Conservation (phyloP, 495 filamentous ascomycete species). For the Neurospora pannonica region DNA sequence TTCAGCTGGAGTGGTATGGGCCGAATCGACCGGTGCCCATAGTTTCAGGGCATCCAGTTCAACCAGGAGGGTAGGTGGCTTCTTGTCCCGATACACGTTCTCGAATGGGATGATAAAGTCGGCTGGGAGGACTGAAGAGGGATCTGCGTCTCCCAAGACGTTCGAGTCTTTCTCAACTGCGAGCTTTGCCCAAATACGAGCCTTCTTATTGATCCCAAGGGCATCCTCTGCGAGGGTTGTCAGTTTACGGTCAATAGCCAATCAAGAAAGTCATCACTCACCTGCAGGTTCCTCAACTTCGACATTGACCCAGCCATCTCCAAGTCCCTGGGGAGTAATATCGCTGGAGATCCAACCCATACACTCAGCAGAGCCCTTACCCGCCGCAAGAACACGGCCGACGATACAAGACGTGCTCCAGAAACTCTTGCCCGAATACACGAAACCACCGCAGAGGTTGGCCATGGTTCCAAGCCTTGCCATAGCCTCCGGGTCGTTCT, state of each 20-base stretch:
- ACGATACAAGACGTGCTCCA: conserved; percentile 77
- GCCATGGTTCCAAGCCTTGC: conserved; percentile 54
- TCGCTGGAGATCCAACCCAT: conserved; percentile 69
- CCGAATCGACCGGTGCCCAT: conserved; percentile 23
- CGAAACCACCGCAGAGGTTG: conserved; percentile 72
- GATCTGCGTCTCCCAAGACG: conserved; percentile 42
- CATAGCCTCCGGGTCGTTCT: conserved; percentile 62
- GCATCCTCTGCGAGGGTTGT: conserved; percentile 27
- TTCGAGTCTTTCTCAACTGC: conserved; percentile 41
- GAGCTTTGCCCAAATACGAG: conserved; percentile 37
- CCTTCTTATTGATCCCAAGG: conserved; percentile 32
- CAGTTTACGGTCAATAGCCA: not conserved
- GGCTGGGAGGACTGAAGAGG: conserved; percentile 39
- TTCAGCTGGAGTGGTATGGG: conserved; percentile 24
- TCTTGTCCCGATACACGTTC: conserved; percentile 34
- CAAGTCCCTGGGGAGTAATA: conserved; percentile 39
- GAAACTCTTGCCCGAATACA: conserved; percentile 60
- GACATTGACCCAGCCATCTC: conserved; percentile 59
- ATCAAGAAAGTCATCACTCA: conserved; percentile 14
- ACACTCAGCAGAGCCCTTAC: conserved; percentile 57
- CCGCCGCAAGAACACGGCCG: conserved; percentile 61
- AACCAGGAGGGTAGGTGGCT: conserved; percentile 28
- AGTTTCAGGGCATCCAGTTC: conserved; percentile 37
- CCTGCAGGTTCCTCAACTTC: conserved; percentile 41
- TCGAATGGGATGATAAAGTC: conserved; percentile 51